A percentile compares a stretch with the other conserved stretches of the same genome.
phyloP scores from a whole-genome alignment of 2,329 filamentous ascomycete species.

The Epichloe baconii region DNA sequence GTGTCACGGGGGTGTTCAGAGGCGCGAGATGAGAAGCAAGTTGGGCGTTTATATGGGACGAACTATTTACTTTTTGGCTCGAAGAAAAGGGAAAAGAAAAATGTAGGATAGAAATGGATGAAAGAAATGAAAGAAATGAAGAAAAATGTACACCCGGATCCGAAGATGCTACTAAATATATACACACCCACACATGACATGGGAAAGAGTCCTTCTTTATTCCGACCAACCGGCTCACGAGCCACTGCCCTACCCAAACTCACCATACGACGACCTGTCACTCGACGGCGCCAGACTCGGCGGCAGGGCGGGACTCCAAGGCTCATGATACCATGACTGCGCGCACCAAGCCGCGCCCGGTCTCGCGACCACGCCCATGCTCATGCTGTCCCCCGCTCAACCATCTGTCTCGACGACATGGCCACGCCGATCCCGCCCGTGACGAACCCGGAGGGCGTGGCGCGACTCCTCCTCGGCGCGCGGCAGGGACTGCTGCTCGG shows the following conservation, averaged over 20 bases:
- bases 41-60: no score
- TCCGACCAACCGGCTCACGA: no score
- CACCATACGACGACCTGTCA: not conserved
- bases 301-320: not conserved
- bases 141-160: no score
- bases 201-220: no score
- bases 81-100: no score
- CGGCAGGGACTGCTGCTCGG: not conserved
- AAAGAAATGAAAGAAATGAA: no score
- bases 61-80: no score
- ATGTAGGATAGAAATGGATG: no score
- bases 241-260: not conserved
- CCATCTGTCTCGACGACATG: not conserved
- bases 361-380: not conserved
- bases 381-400: not conserved
- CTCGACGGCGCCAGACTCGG: not conserved
- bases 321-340: not conserved
- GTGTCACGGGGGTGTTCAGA: no score
- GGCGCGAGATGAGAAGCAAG: no score
- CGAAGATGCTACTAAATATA: no score
- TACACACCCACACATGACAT: no score
- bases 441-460: not conserved
- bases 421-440: not conserved
- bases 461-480: not conserved
- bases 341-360: not conserved